Evolutionary conservation across 192 early-diverging fungal species (phyloP).

Genomic region (Irineochytrium annulatum): DNA sequence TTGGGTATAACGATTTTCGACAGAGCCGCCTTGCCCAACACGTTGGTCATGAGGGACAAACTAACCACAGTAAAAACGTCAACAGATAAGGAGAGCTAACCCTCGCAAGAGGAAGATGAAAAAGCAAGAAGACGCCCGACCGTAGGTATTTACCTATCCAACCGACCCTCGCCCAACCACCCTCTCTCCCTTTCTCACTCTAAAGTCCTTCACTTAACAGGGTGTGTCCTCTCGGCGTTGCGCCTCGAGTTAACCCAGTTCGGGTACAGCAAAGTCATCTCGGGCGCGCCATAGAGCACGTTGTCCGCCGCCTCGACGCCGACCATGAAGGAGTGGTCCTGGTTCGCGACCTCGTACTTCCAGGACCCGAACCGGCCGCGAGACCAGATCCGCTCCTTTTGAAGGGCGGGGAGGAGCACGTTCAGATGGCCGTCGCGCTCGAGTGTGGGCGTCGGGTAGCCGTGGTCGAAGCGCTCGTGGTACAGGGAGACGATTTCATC

Average conservation of each 20-base stretch:
- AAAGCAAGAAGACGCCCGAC: too few relatives aligned
- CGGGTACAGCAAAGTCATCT: constrained; percentile 29
- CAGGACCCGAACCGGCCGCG: constrained; percentile 35
- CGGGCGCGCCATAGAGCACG: constrained; percentile 28
- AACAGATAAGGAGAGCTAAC: too few relatives aligned
- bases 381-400: constrained; percentile 25
- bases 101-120: too few relatives aligned
- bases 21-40: too few relatives aligned
- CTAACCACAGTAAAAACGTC: too few relatives aligned
- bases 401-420: constrained; percentile 17
- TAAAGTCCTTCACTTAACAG: too few relatives aligned
- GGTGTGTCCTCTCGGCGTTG: constrained; percentile 29
- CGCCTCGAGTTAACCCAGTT: constrained; percentile 29
- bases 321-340: constrained; percentile 38
- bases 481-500: constrained; percentile 34
- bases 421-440: constrained; percentile 25
- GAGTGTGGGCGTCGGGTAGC: constrained; percentile 31
- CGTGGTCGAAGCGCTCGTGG: constrained; percentile 27
- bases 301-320: constrained; percentile 33
- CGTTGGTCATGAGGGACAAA: too few relatives aligned
- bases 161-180: too few relatives aligned
- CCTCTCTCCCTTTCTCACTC: too few relatives aligned
- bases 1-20: too few relatives aligned
- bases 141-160: too few relatives aligned
- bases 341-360: constrained; percentile 38